Evolutionary conservation across 352 stramenopile genomes (phyloP).

Genomic region (Phytophthora fragariaefolia): DNA sequence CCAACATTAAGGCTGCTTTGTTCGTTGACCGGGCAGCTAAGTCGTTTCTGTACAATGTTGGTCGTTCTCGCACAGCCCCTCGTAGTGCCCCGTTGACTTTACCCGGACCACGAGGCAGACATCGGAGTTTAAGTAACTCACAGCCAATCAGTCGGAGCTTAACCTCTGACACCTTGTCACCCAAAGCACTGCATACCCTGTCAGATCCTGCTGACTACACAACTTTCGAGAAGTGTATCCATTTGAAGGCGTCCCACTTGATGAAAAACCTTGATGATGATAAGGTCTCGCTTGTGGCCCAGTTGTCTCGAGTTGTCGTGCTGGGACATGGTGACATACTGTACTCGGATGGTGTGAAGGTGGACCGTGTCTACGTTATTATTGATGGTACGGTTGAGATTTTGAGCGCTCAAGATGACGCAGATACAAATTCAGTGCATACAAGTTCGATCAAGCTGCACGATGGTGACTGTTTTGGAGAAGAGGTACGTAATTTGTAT

Average conservation of each 20-base stretch:
- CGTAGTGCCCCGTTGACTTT: slow-evolving; percentile 40
- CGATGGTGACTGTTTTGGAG: slow-evolving; percentile 82
- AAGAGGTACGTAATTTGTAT: slow-evolving; percentile 76
- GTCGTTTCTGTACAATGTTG: slow-evolving; percentile 80
- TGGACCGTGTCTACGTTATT: slow-evolving; percentile 68
- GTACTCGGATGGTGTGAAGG: slow-evolving; percentile 50
- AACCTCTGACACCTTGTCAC: slow-evolving; percentile 28
- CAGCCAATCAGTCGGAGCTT: slow-evolving; percentile 34
- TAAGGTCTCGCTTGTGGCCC: slow-evolving; percentile 79
- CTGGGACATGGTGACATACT: slow-evolving; percentile 65
- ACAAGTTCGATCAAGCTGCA: slow-evolving; percentile 54
- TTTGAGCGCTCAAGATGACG: slow-evolving; percentile 18
- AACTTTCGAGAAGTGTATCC: slow-evolving; percentile 88
- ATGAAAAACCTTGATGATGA: slow-evolving; percentile 88
- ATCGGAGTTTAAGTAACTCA: slow-evolving; percentile 48
- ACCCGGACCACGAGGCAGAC: slow-evolving; percentile 41
- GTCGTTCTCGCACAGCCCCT: slow-evolving; percentile 46
- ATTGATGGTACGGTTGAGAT: slow-evolving; percentile 78
- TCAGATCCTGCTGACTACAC: slow-evolving; percentile 69
- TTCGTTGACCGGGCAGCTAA: slow-evolving; percentile 72
- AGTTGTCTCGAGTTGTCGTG: slow-evolving; percentile 70
- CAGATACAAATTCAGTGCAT: background rate
- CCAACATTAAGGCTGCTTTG: slow-evolving; percentile 70
- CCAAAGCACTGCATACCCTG: slow-evolving; percentile 43
- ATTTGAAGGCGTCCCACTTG: slow-evolving; percentile 83